Percentiles rank a stretch among this genome's conserved stretches.
Evolutionary conservation across 768 basidiomycete genomes (phyloP).

Genomic region (Mrakia blollopis): DNA sequence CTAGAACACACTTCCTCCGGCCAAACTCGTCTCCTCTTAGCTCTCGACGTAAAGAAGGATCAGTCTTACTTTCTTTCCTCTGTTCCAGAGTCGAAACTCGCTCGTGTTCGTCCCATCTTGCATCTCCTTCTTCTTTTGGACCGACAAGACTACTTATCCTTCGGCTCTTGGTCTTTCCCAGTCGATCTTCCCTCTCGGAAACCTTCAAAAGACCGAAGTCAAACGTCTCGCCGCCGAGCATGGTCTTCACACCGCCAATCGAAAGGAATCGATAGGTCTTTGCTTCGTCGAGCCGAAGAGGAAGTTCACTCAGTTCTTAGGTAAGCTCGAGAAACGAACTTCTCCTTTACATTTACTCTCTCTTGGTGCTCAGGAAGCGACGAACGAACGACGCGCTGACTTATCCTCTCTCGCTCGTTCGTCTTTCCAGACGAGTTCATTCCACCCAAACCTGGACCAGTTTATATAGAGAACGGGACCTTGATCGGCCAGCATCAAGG

Average conservation of each 20-base stretch:
- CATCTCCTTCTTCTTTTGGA: not conserved
- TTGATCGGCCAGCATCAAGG: conserved; percentile 62
- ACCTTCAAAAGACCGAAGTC: conserved; percentile 64
- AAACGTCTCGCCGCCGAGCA: conserved; percentile 62
- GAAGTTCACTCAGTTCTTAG: conserved; percentile 66
- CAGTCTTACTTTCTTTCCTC: conserved; percentile 88
- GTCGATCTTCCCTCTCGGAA: conserved; percentile 71
- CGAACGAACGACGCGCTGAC: not conserved
- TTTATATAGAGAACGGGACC: conserved; percentile 59
- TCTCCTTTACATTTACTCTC: not conserved
- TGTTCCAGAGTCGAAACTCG: conserved; percentile 61
- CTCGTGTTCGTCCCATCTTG: conserved; percentile 45
- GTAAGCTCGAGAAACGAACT: no score
- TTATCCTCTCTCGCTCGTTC: not conserved
- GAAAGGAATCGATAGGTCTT: conserved; percentile 86
- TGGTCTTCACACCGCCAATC: conserved; percentile 63
- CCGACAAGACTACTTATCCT: not conserved
- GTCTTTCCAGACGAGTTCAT: conserved; percentile 54
- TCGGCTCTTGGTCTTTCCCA: conserved; percentile 28
- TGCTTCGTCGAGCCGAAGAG: conserved; percentile 86
- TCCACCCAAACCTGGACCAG: conserved; percentile 52
- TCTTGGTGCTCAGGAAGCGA: not conserved
- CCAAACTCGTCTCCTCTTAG: conserved; percentile 48
- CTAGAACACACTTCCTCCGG: conserved; percentile 52
- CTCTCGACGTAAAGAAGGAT: conserved; percentile 65